phyloP scores from a whole-genome alignment of 768 basidiomycete species.

The Lactarius hengduanensis region DNA sequence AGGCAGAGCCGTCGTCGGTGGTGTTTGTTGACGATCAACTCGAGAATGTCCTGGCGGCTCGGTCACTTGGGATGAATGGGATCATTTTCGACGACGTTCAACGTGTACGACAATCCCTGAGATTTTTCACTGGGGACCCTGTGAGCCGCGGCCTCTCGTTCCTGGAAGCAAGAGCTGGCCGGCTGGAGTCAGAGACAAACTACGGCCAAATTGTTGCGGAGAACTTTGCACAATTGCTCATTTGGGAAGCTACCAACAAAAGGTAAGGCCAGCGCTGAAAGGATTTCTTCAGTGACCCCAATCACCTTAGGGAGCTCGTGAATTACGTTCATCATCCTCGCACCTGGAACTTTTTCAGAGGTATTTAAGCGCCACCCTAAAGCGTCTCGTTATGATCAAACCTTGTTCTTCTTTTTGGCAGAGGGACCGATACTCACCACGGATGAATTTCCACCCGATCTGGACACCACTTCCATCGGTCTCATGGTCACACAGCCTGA shows the following conservation, averaged over 20 bases:
- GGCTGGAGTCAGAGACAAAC: conserved; percentile 46
- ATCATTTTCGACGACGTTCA: conserved; percentile 48
- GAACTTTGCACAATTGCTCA: conserved; percentile 59
- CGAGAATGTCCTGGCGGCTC: conserved; percentile 57
- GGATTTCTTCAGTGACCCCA: not conserved
- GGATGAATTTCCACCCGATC: conserved; percentile 50
- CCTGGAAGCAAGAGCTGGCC: conserved; percentile 42
- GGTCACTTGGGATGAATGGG: conserved; percentile 55
- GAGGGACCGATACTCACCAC: conserved; percentile 41
- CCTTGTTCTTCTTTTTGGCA: conserved; percentile 35
- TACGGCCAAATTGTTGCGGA: conserved; percentile 43
- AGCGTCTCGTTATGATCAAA: conserved; percentile 25
- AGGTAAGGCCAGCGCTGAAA: conserved; percentile 33
- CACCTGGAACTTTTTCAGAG: conserved; percentile 58
- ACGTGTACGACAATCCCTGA: conserved; percentile 45
- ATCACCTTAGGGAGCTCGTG: conserved; percentile 41
- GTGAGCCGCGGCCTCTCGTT: conserved; percentile 43
- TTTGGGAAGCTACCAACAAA: conserved; percentile 51
- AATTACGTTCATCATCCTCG: conserved; percentile 39
- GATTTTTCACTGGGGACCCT: conserved; percentile 50
- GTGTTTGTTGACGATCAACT: conserved; percentile 62
- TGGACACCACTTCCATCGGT: conserved; percentile 58
- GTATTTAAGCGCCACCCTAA: conserved; percentile 40
- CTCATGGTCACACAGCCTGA: conserved; percentile 42
- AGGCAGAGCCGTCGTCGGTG: conserved; percentile 44